Evolutionary conservation across 2,329 filamentous ascomycete species (phyloP), one percentile per base, ranked within the genome.

Genomic region (Fusarium austroafricanum): DNA sequence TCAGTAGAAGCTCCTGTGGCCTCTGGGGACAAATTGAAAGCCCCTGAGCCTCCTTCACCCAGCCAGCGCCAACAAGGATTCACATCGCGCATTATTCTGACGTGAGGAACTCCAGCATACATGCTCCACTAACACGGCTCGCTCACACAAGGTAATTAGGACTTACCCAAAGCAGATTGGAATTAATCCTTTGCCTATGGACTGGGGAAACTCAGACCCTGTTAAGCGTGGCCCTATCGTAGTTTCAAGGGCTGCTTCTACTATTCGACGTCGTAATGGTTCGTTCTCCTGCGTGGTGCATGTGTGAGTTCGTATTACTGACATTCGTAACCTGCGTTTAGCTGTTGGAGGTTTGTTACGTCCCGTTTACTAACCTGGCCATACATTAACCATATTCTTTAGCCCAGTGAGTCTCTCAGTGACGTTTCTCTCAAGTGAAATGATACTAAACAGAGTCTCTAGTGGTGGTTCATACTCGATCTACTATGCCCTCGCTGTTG

Each of bases 161-260:
- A 97, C 94, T 8, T 97, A 98, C 79, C 95, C 95, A 28, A 94
- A 93, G 72, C 95, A 97, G 81, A 93, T 92, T 70, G 95, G 95
- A 66, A 95, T 98, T 79, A 92, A 97, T 69, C 94, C 95, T n/a
- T 82, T 97, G 51, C 88, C 89, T 21, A 89, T 98, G 84, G 86
- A 92, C 71, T 98, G 95, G 95, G 95, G 95, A 50, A 88, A 93
- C 55, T 81, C 86, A 55, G 92, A 97, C 77, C 89, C 92, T 38
- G 79, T 85, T 59, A 83, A 89, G 73, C 88, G 95, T 79, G 96
- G 95, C 3, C 95, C 95, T 6, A 92, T 98, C 49, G 90, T 97
- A 51, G 95, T 97, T 42, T 96, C 91, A 26, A 87, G 93, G 72
- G 86, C 88, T 62, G 83, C 89, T 29, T 89, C 88, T 55, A 96